phyloP scores from a whole-genome alignment of 2,329 filamentous ascomycete species.

The Helotiales sp. region DNA sequence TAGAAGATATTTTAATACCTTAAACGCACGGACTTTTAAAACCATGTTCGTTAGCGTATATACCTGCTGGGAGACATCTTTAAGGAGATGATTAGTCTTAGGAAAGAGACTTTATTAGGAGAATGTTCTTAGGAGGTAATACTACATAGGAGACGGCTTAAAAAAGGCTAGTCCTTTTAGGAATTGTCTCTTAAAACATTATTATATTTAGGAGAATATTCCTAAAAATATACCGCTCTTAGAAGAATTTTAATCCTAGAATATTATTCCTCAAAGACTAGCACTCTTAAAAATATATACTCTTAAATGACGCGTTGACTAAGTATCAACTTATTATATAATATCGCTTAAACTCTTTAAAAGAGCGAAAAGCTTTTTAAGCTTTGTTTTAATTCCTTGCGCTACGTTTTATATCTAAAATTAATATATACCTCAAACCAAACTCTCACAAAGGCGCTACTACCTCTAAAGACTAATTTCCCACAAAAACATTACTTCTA shows the following conservation, averaged over 20 bases:
- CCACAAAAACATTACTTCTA: too few relatives aligned
- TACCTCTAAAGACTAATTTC: too few relatives aligned
- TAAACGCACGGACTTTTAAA: too few relatives aligned
- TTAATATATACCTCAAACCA: too few relatives aligned
- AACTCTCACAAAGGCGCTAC: too few relatives aligned
- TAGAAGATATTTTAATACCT: too few relatives aligned
- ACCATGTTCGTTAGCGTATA: not conserved
- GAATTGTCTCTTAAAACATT: not conserved
- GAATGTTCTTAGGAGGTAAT: not conserved
- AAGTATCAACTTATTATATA: too few relatives aligned
- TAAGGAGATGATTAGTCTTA: not conserved
- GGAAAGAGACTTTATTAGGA: not conserved
- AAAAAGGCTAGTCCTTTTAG: not conserved
- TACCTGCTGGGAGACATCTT: constrained; percentile 7
- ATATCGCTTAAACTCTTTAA: too few relatives aligned
- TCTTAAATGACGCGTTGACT: too few relatives aligned
- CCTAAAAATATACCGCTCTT: not conserved
- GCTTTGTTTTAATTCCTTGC: too few relatives aligned
- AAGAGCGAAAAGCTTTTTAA: too few relatives aligned
- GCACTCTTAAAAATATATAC: not conserved
- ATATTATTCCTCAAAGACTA: not conserved
- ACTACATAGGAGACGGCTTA: not conserved
- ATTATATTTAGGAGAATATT: not conserved
- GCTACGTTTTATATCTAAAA: too few relatives aligned
- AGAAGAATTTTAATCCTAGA: not conserved